Conservation (phyloP, 768 basidiomycete species). For the Termitomyces sp. region DNA sequence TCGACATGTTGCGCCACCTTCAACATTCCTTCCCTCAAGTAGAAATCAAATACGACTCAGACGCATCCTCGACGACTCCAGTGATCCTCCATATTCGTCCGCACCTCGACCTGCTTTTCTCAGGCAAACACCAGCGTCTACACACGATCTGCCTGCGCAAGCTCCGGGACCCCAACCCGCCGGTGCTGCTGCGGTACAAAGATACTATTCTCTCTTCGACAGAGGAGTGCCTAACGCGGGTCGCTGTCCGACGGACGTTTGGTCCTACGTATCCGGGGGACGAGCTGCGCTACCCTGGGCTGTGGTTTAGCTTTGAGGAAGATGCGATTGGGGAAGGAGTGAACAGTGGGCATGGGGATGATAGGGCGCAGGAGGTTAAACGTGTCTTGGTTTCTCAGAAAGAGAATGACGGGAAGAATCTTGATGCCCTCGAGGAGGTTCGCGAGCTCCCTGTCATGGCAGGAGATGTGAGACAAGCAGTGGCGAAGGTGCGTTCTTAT, state of each 20-base stretch:
- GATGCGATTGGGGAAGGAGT: slow-evolving; percentile 53
- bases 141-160: slow-evolving; percentile 72
- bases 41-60: slow-evolving; percentile 78
- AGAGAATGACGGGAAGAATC: slow-evolving; percentile 43
- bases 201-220: slow-evolving; percentile 55
- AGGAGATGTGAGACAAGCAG: slow-evolving; percentile 62
- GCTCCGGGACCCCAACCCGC: slow-evolving; percentile 61
- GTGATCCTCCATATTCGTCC: slow-evolving; percentile 75
- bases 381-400: slow-evolving; percentile 71
- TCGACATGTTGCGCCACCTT: slow-evolving; percentile 60
- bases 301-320: slow-evolving; percentile 82
- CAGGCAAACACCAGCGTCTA: slow-evolving; percentile 70
- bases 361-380: slow-evolving; percentile 71
- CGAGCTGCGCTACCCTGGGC: slow-evolving; percentile 73
- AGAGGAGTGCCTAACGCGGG: slow-evolving; percentile 53
- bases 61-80: slow-evolving; percentile 62
- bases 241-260: slow-evolving; percentile 66
- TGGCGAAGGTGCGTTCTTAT: slow-evolving; percentile 50
- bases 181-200: slow-evolving; percentile 65
- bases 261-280: slow-evolving; percentile 80
- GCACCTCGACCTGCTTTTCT: slow-evolving; percentile 82
- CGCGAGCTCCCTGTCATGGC: slow-evolving; percentile 59
- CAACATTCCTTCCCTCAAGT: slow-evolving; percentile 74
- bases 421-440: slow-evolving; percentile 73
- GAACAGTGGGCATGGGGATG: slow-evolving; percentile 49